These are phyloP conservation scores for Xylaria multiplex DNA, from an alignment of 2,329 filamentous ascomycete species.

Conservation along the genomic window DNA sequence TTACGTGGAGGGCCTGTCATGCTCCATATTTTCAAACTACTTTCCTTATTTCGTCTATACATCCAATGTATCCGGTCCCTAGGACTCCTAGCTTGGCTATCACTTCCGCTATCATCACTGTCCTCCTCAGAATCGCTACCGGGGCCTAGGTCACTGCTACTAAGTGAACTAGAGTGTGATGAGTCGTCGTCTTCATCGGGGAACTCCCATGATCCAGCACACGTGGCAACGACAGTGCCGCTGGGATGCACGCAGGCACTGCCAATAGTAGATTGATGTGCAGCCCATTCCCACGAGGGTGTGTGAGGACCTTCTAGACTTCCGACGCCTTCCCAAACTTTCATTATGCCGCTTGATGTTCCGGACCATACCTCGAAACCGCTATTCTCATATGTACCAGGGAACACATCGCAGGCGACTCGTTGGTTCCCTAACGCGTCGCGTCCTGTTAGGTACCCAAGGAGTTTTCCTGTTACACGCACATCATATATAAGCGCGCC, in stretches of 20 bases:
- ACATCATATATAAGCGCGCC: conserved; percentile 72
- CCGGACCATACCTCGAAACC: conserved; percentile 73
- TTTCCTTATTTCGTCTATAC: conserved; percentile 51
- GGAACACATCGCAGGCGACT: conserved; percentile 65
- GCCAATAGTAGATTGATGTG: conserved; percentile 57
- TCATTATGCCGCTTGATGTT: conserved; percentile 62
- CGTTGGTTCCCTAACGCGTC: conserved; percentile 64
- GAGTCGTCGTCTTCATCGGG: conserved; percentile 36
- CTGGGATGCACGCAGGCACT: conserved; percentile 62
- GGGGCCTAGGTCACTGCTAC: conserved; percentile 11
- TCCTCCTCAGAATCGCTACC: conserved; percentile 13
- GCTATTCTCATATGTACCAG: conserved; percentile 49
- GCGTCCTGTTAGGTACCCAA: conserved; percentile 64
- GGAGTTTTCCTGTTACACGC: conserved; percentile 65
- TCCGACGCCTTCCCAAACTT: conserved; percentile 68
- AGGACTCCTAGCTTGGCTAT: conserved; percentile 25
- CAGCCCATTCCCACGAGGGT: conserved; percentile 62
- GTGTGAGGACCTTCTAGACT: conserved; percentile 55
- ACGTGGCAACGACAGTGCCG: conserved; percentile 66
- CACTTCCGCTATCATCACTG: conserved; percentile 21
- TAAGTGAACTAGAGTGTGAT: conserved; percentile 1
- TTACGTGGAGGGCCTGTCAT: conserved; percentile 41
- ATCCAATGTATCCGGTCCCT: conserved; percentile 39
- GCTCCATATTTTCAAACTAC: conserved; percentile 59
- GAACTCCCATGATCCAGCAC: conserved; percentile 63